These are phyloP conservation scores for Hypoxylon rickii DNA, from an alignment of 495 filamentous ascomycete genomes.

Conservation along the genomic window DNA sequence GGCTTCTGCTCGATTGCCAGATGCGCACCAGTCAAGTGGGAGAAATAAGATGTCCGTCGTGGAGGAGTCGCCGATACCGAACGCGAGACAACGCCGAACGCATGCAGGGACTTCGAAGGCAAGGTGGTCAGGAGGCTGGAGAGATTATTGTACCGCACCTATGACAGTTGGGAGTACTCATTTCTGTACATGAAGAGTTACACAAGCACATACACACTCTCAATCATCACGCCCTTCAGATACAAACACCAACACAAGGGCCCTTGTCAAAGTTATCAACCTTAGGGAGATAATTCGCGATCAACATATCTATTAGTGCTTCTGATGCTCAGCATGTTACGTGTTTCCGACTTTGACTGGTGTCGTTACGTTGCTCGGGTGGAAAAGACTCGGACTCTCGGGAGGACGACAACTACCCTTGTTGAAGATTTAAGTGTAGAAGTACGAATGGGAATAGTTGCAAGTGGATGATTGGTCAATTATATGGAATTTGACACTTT, in stretches of 20 bases:
- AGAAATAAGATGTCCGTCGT: not conserved
- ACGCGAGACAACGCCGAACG: not conserved
- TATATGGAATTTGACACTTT: not conserved
- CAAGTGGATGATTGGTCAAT: constrained; percentile 19
- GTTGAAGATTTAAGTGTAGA: not conserved
- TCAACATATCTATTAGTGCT: not conserved
- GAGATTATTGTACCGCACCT: no score
- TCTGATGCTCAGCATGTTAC: no score
- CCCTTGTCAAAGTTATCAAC: not conserved
- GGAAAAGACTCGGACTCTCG: constrained; percentile 25
- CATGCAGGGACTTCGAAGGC: not conserved
- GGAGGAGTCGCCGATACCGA: no score
- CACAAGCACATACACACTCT: no score
- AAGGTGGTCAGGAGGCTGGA: no score
- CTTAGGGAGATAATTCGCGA: constrained; percentile 5
- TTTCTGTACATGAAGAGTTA: no score
- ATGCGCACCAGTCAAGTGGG: not conserved
- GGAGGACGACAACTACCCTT: constrained; percentile 3
- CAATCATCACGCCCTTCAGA: not conserved
- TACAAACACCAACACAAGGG: not conserved
- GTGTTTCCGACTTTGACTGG: not conserved
- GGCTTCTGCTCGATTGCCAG: not conserved
- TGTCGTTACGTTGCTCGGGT: constrained; percentile 1
- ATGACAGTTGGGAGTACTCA: no score
- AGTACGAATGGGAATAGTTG: no score